Percentiles rank a stretch among this genome's conserved stretches.
phyloP scores from a whole-genome alignment of 805 yeast genomes.

The Torulaspora franciscae region DNA sequence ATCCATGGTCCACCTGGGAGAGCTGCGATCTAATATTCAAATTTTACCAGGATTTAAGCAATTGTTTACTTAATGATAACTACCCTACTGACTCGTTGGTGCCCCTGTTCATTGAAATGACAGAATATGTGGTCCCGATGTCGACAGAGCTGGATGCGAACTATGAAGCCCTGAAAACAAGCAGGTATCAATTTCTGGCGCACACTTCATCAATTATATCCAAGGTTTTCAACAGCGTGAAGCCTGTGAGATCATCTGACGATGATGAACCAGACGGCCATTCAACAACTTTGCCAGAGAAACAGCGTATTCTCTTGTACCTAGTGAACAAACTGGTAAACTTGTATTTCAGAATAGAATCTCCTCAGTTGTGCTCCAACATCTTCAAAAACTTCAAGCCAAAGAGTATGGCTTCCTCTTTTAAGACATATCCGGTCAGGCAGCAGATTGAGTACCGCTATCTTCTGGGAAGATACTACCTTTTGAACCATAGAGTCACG shows the following conservation, averaged over 20 bases:
- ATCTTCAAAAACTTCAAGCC: slow-evolving; percentile 44
- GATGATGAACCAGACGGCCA: slow-evolving; percentile 1
- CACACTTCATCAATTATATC: slow-evolving; percentile 51
- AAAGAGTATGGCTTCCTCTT: slow-evolving; percentile 49
- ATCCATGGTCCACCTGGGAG: slow-evolving; percentile 47
- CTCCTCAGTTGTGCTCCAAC: slow-evolving; percentile 35
- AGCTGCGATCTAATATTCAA: slow-evolving; percentile 46
- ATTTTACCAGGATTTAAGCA: slow-evolving; percentile 44
- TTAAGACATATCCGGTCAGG: slow-evolving; percentile 40
- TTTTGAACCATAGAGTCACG: slow-evolving; percentile 47
- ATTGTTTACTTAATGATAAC: slow-evolving; percentile 40
- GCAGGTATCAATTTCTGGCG: slow-evolving; percentile 39
- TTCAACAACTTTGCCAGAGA: slow-evolving; percentile 34
- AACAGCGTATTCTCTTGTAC: slow-evolving; percentile 48
- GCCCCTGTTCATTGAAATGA: slow-evolving; percentile 24
- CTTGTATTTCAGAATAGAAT: slow-evolving; percentile 46
- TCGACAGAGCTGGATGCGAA: slow-evolving; percentile 25
- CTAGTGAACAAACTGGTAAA: slow-evolving; percentile 53
- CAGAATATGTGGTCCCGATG: slow-evolving; percentile 36
- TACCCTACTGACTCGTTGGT: slow-evolving; percentile 35
- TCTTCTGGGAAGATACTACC: slow-evolving; percentile 51
- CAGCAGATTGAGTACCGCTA: slow-evolving; percentile 55
- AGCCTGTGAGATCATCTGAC: slow-evolving; percentile 35
- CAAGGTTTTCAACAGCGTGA: slow-evolving; percentile 55
- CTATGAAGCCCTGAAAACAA: slow-evolving; percentile 15